phyloP scores from a whole-genome alignment of 2,329 filamentous ascomycete species.

The Fusarium bactridioides region DNA sequence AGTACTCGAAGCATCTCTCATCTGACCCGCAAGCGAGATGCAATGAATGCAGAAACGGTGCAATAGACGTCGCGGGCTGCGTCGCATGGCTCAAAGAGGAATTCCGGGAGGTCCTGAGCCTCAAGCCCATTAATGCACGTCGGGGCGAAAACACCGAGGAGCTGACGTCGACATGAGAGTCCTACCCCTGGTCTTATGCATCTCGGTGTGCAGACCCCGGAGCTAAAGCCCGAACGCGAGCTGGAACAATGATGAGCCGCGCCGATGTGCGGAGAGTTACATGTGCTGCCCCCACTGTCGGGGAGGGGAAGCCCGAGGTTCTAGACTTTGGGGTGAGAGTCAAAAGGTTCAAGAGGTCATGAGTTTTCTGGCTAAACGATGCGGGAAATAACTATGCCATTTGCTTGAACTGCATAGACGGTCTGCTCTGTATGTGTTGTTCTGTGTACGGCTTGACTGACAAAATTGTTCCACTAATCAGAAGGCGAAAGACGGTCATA shows the following conservation, averaged over 20 bases:
- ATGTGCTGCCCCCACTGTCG: constrained; percentile 14
- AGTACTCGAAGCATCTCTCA: background rate
- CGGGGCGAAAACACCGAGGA: background rate
- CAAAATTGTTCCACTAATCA: constrained; percentile 15
- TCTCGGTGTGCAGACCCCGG: background rate
- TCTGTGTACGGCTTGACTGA: background rate
- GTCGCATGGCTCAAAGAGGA: constrained; percentile 13
- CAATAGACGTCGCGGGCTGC: constrained; percentile 14
- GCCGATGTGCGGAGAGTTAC: background rate
- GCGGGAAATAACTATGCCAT: constrained; percentile 12
- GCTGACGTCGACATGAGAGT: constrained; percentile 9
- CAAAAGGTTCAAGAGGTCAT: constrained; percentile 12
- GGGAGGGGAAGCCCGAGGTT: constrained; percentile 13
- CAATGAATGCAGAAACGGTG: background rate
- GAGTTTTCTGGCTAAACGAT: background rate
- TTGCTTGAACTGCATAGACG: background rate
- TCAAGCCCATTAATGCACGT: constrained; percentile 8
- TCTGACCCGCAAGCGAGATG: constrained; percentile 16
- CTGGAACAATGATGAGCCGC: background rate
- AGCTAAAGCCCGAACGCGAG: background rate
- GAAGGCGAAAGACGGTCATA: background rate
- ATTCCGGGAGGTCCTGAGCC: constrained; percentile 25
- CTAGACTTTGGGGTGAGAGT: constrained; percentile 15
- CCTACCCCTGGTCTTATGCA: constrained; percentile 15
- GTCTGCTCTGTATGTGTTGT: background rate